Base-by-base conservation (phyloP, 2,329 filamentous ascomycete genomes). In the Penicillium sumatraense region DNA sequence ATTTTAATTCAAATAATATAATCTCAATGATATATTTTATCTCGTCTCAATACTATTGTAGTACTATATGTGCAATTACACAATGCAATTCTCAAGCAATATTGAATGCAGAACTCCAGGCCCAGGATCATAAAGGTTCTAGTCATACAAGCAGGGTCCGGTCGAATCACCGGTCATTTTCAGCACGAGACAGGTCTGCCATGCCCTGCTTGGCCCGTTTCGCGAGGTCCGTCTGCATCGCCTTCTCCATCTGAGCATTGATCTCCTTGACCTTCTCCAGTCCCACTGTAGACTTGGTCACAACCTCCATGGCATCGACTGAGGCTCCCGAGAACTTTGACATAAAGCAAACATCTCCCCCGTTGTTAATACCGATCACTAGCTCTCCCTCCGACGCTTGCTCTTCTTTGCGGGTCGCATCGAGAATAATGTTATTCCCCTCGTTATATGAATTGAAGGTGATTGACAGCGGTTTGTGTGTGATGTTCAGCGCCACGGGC, bases 391-490 rank as follows among this genome's bases (percentile, higher is more conserved):
- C 85, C 26, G 89, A 73, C 5, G 76, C 75, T 54, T 77, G 77
- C 82, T 68, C 85, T 81, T 74, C 77, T 59, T 72, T 75, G 53
- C 72, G 68, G 13, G 75, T 78, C n/a, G 78, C 75, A 58, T 80
- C 79, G 11, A 80, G 56, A 11, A 81, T 68, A 27, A 78, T 66
- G 29, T 72, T 68, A 23, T 72, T 74, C 16, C 77, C 78, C 27
- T 75, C 75, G 33, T 81, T 76, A 62, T 89, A 97, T 70, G 92
- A 93, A 66, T 87, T 90, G 75, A 96, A 96, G 0, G 92, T 96
- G 42, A 97, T 83, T 70, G 93, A 96, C 51, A 97, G 88, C 1
- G 95, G 95, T 64, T 91, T 89, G 76, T 98, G 95, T 61, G 97
- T 84, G 80, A 96, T 91, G 66, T 90, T 92, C 58, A 99, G 81